Evolutionary conservation across 345 rosid genomes (phyloP).

Genomic region (Mallotus nudiflorus): DNA sequence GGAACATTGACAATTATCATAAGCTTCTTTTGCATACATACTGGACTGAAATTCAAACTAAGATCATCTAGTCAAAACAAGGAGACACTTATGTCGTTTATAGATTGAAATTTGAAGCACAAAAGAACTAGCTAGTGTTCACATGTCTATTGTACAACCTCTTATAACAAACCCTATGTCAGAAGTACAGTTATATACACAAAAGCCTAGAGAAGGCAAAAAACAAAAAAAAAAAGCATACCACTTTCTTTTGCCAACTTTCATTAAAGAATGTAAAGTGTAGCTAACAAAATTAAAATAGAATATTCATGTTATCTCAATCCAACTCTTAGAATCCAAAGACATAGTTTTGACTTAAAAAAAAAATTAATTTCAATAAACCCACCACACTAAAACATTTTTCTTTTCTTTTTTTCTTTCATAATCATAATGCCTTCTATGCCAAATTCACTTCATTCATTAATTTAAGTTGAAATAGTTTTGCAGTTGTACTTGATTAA

Average conservation of each 20-base stretch:
- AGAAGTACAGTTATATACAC: not conserved
- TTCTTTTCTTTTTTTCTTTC: too few species aligned
- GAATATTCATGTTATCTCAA: not conserved
- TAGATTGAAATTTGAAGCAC: too few species aligned
- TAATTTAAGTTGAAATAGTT: too few species aligned
- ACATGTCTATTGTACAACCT: not conserved
- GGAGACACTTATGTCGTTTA: not conserved
- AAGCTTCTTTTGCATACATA: not conserved
- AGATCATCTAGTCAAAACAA: not conserved
- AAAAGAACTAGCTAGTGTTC: not conserved
- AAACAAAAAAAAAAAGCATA: not conserved
- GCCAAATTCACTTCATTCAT: too few species aligned
- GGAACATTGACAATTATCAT: not conserved
- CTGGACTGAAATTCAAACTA: not conserved
- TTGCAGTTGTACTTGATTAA: not conserved
- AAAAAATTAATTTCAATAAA: not conserved
- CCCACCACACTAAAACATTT: too few species aligned
- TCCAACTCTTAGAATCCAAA: conserved; percentile 7
- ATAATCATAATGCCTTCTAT: too few species aligned
- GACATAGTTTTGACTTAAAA: not conserved
- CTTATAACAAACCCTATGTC: not conserved
- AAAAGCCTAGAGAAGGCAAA: not conserved
- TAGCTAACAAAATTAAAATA: not conserved
- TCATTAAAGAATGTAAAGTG: not conserved
- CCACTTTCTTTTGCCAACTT: not conserved